A percentile compares a stretch with the other conserved stretches of the same genome.
phyloP scores from a whole-genome alignment of 495 filamentous ascomycete genomes.

The Penicillium antarcticum region DNA sequence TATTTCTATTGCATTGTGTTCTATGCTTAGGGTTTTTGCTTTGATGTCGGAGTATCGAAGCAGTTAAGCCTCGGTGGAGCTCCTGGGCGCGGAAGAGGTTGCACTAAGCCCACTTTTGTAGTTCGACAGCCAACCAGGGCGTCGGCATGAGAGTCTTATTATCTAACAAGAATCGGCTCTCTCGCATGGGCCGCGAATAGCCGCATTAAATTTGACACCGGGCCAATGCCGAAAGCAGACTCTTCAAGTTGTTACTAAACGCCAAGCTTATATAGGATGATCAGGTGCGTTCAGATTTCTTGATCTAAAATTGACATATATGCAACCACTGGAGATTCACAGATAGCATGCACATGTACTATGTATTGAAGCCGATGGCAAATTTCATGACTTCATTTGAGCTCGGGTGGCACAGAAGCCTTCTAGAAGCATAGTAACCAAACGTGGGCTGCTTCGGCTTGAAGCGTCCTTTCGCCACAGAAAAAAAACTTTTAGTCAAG shows the following conservation, averaged over 20 bases:
- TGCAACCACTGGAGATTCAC: no score
- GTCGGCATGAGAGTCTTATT: constrained; percentile 17
- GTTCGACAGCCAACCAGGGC: background rate
- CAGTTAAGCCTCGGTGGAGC: constrained; percentile 19
- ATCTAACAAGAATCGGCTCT: constrained; percentile 19
- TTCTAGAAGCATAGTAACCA: background rate
- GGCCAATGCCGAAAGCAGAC: background rate
- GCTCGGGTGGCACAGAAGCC: no score
- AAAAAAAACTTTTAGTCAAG: constrained; percentile 13
- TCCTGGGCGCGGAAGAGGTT: constrained; percentile 7
- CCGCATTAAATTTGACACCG: constrained; percentile 4
- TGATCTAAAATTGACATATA: no score
- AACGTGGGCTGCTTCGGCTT: constrained; percentile 8
- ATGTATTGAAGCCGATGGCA: no score
- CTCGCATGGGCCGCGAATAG: constrained; percentile 12
- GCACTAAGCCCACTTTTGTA: background rate
- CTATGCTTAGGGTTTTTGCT: background rate
- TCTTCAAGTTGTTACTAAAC: constrained; percentile 3
- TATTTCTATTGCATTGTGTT: constrained; percentile 12
- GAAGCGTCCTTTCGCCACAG: constrained; percentile 16
- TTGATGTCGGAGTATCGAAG: constrained; percentile 5
- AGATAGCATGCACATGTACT: no score
- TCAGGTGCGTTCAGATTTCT: no score
- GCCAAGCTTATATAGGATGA: background rate
- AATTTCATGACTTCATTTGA: no score